Conservation (phyloP, 768 basidiomycete species). For the Filobasidium wieringae region DNA sequence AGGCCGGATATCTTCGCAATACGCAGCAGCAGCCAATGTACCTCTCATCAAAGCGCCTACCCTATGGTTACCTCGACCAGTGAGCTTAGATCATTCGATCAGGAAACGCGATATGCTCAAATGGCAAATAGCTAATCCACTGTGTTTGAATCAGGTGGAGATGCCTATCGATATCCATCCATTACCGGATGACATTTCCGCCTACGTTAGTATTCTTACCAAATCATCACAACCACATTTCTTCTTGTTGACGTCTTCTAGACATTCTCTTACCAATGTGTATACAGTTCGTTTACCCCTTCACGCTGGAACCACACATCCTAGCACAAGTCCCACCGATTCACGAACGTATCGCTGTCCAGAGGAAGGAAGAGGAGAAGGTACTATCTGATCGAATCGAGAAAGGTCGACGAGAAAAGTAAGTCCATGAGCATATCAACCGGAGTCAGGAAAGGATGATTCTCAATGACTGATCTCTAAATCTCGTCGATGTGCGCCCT, state of each 20-base stretch:
- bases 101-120: neutral
- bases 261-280: neutral
- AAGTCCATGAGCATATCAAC: slow-evolving; percentile 31
- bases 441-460: too few species aligned
- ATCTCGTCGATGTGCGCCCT: slow-evolving; percentile 39
- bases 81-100: slow-evolving; percentile 33
- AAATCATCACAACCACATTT: slow-evolving; percentile 11
- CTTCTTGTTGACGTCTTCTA: slow-evolving; percentile 5
- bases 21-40: slow-evolving; percentile 59
- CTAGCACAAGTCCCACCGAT: slow-evolving; percentile 62
- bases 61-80: slow-evolving; percentile 69
- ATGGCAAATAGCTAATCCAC: neutral
- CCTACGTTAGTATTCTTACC: slow-evolving; percentile 54
- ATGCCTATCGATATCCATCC: slow-evolving; percentile 88
- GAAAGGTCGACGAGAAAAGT: slow-evolving; percentile 48
- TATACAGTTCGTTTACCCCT: slow-evolving; percentile 91
- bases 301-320: slow-evolving; percentile 79
- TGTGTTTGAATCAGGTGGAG: slow-evolving; percentile 49
- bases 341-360: slow-evolving; percentile 53
- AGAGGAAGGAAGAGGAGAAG: slow-evolving; percentile 56
- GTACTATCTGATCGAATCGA: slow-evolving; percentile 64
- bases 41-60: slow-evolving; percentile 89
- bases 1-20: slow-evolving; percentile 49
- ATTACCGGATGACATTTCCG: slow-evolving; percentile 73
- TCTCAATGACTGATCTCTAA: too few species aligned